Percentiles rank a stretch among this genome's conserved stretches.
Conservation (phyloP, 345 rosid genomes). For the Microcos paniculata region DNA sequence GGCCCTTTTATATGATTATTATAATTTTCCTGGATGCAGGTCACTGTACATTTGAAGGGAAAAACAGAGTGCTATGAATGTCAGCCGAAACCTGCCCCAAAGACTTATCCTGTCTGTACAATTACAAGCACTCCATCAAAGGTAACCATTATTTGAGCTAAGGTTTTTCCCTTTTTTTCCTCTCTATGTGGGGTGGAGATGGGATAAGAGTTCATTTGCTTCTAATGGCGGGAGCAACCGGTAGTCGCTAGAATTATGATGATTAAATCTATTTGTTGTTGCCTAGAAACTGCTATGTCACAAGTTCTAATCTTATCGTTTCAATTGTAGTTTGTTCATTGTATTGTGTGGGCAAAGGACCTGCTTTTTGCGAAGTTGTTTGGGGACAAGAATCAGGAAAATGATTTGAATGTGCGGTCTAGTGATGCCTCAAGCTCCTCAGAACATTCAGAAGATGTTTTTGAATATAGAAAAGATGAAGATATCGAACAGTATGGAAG, state of each 20-base stretch:
- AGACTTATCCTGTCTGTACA: conserved; percentile 98
- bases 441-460: conserved; percentile 68
- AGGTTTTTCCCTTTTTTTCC: conserved; percentile 3
- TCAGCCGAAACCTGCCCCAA: conserved; percentile 93
- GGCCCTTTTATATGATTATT: conserved; percentile 10
- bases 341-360: conserved; percentile 99
- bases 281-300: not conserved
- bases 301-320: conserved; percentile 10
- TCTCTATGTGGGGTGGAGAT: conserved; percentile 2
- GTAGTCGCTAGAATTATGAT: not conserved
- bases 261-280: not conserved
- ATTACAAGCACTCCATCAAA: conserved; percentile 98
- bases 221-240: not conserved
- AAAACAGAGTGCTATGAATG: conserved; percentile 97
- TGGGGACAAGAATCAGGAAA: conserved; percentile 94
- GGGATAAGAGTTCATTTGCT: not conserved
- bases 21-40: conserved; percentile 43
- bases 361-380: conserved; percentile 93
- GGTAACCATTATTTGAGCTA: conserved; percentile 42
- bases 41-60: conserved; percentile 88
- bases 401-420: conserved; percentile 93
- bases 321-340: conserved; percentile 86
- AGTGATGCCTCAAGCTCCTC: conserved; percentile 62
- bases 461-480: conserved; percentile 67
- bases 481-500: conserved; percentile 81